A percentile compares a stretch with the other conserved stretches of the same genome.
Conservation (phyloP, 2,329 filamentous ascomycete species). For the Hymenotorrendiella dingleyae region DNA sequence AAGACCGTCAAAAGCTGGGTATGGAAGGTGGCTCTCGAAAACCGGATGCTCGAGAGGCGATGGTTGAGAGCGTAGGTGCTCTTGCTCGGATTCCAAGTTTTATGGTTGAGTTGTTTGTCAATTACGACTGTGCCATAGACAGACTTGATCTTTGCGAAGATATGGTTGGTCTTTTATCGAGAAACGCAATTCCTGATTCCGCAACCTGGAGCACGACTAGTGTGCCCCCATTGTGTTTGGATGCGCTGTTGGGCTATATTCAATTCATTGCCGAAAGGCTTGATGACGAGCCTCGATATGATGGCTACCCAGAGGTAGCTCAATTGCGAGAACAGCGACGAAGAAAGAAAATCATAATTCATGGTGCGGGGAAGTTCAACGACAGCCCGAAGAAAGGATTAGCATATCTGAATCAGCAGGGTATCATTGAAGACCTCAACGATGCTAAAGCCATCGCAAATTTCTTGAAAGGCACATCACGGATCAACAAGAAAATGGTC, state of each 20-base stretch:
- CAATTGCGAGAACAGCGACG: slow-evolving; percentile 64
- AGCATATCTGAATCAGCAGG: slow-evolving; percentile 76
- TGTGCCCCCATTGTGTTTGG: slow-evolving; percentile 88
- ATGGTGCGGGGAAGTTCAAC: slow-evolving; percentile 87
- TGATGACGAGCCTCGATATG: slow-evolving; percentile 58
- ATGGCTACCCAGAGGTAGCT: slow-evolving; percentile 61
- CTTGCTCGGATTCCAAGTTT: slow-evolving; percentile 89
- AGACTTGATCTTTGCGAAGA: slow-evolving; percentile 90
- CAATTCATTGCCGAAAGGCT: slow-evolving; percentile 87
- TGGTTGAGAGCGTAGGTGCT: slow-evolving; percentile 94
- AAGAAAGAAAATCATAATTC: slow-evolving; percentile 83
- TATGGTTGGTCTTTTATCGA: slow-evolving; percentile 83
- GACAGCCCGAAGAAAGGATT: slow-evolving; percentile 88
- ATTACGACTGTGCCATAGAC: slow-evolving; percentile 95
- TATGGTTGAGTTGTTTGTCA: slow-evolving; percentile 92
- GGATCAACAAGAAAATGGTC: slow-evolving; percentile 83
- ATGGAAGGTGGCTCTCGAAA: slow-evolving; percentile 87
- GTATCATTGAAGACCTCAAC: slow-evolving; percentile 71
- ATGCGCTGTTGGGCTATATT: slow-evolving; percentile 84
- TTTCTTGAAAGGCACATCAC: slow-evolving; percentile 81
- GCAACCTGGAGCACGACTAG: slow-evolving; percentile 99
- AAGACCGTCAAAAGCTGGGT: slow-evolving; percentile 86
- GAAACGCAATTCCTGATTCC: slow-evolving; percentile 93
- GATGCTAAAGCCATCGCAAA: slow-evolving; percentile 74
- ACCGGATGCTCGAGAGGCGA: slow-evolving; percentile 92